Base-by-base conservation (phyloP, 495 filamentous ascomycete genomes). In the Penicillium goetzii region DNA sequence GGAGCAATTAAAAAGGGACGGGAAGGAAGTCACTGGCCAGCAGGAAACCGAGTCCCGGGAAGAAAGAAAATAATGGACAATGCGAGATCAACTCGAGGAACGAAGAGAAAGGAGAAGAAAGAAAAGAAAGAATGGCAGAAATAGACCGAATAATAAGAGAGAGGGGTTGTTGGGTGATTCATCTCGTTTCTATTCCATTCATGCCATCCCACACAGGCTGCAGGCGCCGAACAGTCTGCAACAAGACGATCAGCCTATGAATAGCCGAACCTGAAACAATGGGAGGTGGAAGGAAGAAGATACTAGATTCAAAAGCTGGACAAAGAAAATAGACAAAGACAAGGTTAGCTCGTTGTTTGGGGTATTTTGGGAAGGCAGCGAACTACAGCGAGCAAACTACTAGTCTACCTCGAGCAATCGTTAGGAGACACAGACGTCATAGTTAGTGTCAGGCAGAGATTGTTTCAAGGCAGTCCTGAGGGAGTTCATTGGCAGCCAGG, bases 21-120 rank as follows among this genome's bases (percentile, higher is more conserved):
- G 68, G 68, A 70, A 71, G 67, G 68, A 72, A 74, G 74, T 59
- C 33, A 64, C 74, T 71, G 74, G 57, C 78, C 77, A 77, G 75
- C 72, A 78, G 73, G 65, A 68, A 59, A 68, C 66, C 58, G 64
- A 59, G 52, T 71, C 55, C 59, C 60, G 63, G 62, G 55, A 72
- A 67, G 55, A 61, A 57, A 41, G 34, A 65, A 76, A 55, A 56
- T 65, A 64, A 65, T 61, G 55, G 55, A 68, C 52, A 69, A 68
- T 61, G 30, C 68, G 64, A 70, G 65, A 60, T 64, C 65, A 68
- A 65, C 60, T 66, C 66, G 64, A 67, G 56, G 38, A 63, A 54
- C 33, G 51, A 70, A 62, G 41, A 59, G 70, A 11, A 56, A 66
- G 74, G 56, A 58, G 66, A 63, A 65, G 49, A 60, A 66, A 53